Evolutionary conservation across 108 stramenopile species (phyloP).

Genomic region (Stephanodiscus minutulus): DNA sequence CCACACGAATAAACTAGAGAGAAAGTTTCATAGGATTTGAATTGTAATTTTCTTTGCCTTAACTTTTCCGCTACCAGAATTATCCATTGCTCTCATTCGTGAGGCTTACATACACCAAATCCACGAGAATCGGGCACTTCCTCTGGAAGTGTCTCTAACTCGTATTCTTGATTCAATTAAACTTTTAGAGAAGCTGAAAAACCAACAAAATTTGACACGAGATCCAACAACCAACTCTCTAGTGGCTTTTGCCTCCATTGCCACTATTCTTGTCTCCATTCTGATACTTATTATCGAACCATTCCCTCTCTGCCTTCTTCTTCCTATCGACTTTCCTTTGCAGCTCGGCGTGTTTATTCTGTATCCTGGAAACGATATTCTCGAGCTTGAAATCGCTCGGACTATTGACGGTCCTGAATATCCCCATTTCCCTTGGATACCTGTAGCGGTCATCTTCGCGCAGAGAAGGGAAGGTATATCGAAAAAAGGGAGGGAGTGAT

Average conservation of each 20-base stretch:
- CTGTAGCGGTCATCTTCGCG: slow-evolving; percentile 57
- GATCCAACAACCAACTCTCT: no score
- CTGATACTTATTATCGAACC: slow-evolving; percentile 75
- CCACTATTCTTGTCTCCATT: slow-evolving; percentile 23
- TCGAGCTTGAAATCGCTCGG: slow-evolving; percentile 67
- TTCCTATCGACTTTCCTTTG: slow-evolving; percentile 80
- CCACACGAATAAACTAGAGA: no score
- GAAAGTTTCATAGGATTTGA: not conserved
- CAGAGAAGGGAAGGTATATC: not conserved
- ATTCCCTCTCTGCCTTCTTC: slow-evolving; percentile 75
- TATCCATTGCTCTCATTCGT: no score
- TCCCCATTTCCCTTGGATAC: slow-evolving; percentile 62
- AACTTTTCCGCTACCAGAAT: not conserved
- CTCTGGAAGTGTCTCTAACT: no score
- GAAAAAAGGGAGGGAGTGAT: not conserved
- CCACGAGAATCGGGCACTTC: no score
- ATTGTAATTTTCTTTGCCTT: no score
- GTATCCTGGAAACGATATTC: slow-evolving; percentile 72
- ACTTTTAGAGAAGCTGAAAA: no score
- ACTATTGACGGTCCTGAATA: slow-evolving; percentile 54
- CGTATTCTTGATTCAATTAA: no score
- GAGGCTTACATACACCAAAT: no score
- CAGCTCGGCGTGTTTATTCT: slow-evolving; percentile 72
- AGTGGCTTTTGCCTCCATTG: no score
- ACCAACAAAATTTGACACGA: no score